A percentile compares a stretch with the other conserved stretches of the same genome.
Evolutionary conservation across 768 basidiomycete genomes (phyloP).

Genomic region (Pisolithus tinctorius): DNA sequence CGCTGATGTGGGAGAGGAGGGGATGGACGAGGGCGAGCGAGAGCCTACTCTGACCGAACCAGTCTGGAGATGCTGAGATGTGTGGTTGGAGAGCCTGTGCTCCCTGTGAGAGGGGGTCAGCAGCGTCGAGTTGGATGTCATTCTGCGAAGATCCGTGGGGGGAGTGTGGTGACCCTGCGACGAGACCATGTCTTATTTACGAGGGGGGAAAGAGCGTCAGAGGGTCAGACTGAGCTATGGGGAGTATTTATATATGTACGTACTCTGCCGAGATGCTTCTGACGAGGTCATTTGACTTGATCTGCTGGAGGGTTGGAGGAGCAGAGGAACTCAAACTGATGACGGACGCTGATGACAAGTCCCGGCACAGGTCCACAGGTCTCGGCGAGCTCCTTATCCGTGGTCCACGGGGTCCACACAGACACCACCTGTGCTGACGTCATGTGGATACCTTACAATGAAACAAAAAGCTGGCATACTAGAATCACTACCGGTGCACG

Average conservation of each 20-base stretch:
- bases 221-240: no score
- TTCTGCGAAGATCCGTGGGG: conserved; percentile 46
- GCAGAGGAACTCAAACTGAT: neutral
- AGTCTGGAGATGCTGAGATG: conserved; percentile 44
- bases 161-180: conserved; percentile 22
- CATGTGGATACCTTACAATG: neutral
- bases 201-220: neutral
- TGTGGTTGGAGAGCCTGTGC: conserved; percentile 34
- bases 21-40: conserved; percentile 66
- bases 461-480: neutral
- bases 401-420: neutral
- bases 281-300: neutral
- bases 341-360: neutral
- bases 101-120: conserved; percentile 35
- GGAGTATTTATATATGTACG: neutral
- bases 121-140: conserved; percentile 42
- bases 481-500: neutral
- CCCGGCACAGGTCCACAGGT: neutral
- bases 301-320: neutral
- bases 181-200: conserved; percentile 11
- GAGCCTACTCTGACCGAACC: conserved; percentile 45
- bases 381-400: neutral
- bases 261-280: neutral
- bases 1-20: conserved; percentile 76
- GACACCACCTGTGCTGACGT: neutral